These are phyloP conservation scores for Erucastrum elatum DNA, from an alignment of 345 rosid genomes.

Conservation along the genomic window DNA sequence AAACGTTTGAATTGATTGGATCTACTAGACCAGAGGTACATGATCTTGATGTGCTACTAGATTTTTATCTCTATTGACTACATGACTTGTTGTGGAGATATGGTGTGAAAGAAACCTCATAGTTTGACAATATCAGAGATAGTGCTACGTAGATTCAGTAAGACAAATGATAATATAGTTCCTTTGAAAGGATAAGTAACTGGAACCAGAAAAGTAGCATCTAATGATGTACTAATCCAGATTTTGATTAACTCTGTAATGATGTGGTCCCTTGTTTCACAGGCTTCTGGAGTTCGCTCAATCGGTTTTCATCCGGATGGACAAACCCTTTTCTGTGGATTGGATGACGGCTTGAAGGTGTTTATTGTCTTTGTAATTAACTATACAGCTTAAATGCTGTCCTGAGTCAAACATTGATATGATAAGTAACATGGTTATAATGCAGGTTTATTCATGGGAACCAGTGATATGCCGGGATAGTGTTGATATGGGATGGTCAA, in stretches of 20 bases:
- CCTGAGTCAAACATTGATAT: slow-evolving; percentile 12
- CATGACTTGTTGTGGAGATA: neutral
- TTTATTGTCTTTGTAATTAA: slow-evolving; percentile 20
- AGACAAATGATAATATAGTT: neutral
- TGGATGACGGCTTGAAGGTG: slow-evolving; percentile 87
- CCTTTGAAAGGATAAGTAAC: neutral
- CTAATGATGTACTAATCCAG: neutral
- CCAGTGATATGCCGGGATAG: slow-evolving; percentile 82
- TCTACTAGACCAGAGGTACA: slow-evolving; percentile 92
- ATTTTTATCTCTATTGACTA: slow-evolving; percentile 5
- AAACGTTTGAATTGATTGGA: slow-evolving; percentile 94
- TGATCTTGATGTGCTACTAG: slow-evolving; percentile 15
- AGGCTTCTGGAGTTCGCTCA: slow-evolving; percentile 83
- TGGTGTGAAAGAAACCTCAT: neutral
- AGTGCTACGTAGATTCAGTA: neutral
- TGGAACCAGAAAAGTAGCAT: too few species aligned
- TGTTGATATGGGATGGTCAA: slow-evolving; percentile 86
- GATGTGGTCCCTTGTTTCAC: slow-evolving; percentile 32
- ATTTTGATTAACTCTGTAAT: neutral
- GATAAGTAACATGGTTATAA: slow-evolving; percentile 13
- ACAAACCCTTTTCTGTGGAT: slow-evolving; percentile 81
- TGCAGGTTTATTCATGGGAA: slow-evolving; percentile 98
- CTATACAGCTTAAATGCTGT: neutral
- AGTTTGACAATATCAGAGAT: neutral
- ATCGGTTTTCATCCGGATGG: slow-evolving; percentile 91